phyloP scores from a whole-genome alignment of 2,329 filamentous ascomycete genomes.

The Talaromyces atroroseus region DNA sequence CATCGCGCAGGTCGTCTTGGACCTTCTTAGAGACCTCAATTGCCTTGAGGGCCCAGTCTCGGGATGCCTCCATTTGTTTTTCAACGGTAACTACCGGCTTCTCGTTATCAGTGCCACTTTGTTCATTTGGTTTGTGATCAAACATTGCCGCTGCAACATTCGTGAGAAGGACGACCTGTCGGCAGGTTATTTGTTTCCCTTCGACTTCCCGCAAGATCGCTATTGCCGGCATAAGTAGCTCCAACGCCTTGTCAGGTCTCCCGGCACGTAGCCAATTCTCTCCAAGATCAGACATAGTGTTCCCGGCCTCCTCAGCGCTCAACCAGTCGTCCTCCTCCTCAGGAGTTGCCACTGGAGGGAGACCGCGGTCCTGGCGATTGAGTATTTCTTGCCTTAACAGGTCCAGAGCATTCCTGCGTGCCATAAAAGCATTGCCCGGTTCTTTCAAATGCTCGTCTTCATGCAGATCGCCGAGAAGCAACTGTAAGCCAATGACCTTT shows the following conservation, averaged over 20 bases:
- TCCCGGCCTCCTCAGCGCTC: slow-evolving; percentile 34
- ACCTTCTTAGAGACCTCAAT: slow-evolving; percentile 12
- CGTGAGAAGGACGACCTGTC: slow-evolving; percentile 67
- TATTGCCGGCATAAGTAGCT: slow-evolving; percentile 80
- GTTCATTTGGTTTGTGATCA: slow-evolving; percentile 20
- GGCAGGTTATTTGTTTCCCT: slow-evolving; percentile 54
- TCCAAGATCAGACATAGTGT: slow-evolving; percentile 56
- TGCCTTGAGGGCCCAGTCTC: slow-evolving; percentile 13
- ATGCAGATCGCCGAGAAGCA: slow-evolving; percentile 83
- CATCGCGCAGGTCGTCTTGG: slow-evolving; percentile 52
- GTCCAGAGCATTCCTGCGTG: slow-evolving; percentile 75
- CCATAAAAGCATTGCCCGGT: slow-evolving; percentile 66
- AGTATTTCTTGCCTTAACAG: slow-evolving; percentile 69
- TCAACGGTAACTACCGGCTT: slow-evolving; percentile 60
- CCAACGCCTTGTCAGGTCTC: slow-evolving; percentile 74
- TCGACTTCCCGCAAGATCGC: slow-evolving; percentile 54
- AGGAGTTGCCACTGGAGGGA: slow-evolving; percentile 58
- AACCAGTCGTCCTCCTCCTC: slow-evolving; percentile 32
- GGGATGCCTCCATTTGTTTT: slow-evolving; percentile 11
- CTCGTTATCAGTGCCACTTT: slow-evolving; percentile 40
- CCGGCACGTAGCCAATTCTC: slow-evolving; percentile 68
- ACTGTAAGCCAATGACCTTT: slow-evolving; percentile 67
- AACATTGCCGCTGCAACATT: slow-evolving; percentile 49
- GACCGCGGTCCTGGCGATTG: slow-evolving; percentile 60
- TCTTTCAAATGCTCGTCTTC: slow-evolving; percentile 69